Base-by-base conservation (phyloP, 2,329 filamentous ascomycete species). In the Fusarium austroafricanum region DNA sequence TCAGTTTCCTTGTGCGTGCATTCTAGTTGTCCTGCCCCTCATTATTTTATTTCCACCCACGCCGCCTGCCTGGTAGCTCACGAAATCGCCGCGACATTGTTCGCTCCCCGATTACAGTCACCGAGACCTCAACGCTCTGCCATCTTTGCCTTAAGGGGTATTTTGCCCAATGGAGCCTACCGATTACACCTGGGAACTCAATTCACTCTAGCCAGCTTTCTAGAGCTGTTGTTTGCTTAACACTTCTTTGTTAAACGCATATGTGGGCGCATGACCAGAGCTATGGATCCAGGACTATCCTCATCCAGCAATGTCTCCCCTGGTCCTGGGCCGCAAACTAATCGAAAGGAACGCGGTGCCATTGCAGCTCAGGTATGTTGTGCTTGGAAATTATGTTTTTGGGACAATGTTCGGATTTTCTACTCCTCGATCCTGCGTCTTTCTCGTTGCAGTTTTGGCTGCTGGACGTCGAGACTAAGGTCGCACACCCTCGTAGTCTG, bases 361-460 rank as follows among this genome's bases (percentile, higher is more conserved):
- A 80, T 80, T 71, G 79, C 79, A 64, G 77, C 79, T 49, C 78
- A 79, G 76, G 77, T 80, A 73, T 65, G 72, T 70, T 57, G 35
- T 10, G 33, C 35, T 47, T 33, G 28, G 21, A 42, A 35, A 28
- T 11, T 11, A 20, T 44, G 23, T 23, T 31, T 20, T 52, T 43
- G n/a, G 28, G 21, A 14, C 11, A 28, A 11, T 42, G 11, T 20
- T 38, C 15, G 37, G 20, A 28, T 28, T 29, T 20, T 15, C 6
- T 29, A 10, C 20, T 44, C 51, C 31, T 53, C 38, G 8, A 15
- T 29, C 26, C 18, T 42, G 39, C 18, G 15, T 46, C 43, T 45
- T 31, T 12, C 31, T 45, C 21, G 21, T 43, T 31, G 33, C 44
- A 39, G 20, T 52, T 39, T 50, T 56, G 31, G 44, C 35, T 49